These are phyloP conservation scores for Aspergillus ochraceus DNA, from an alignment of 2,329 filamentous ascomycete genomes.

Conservation along the genomic window DNA sequence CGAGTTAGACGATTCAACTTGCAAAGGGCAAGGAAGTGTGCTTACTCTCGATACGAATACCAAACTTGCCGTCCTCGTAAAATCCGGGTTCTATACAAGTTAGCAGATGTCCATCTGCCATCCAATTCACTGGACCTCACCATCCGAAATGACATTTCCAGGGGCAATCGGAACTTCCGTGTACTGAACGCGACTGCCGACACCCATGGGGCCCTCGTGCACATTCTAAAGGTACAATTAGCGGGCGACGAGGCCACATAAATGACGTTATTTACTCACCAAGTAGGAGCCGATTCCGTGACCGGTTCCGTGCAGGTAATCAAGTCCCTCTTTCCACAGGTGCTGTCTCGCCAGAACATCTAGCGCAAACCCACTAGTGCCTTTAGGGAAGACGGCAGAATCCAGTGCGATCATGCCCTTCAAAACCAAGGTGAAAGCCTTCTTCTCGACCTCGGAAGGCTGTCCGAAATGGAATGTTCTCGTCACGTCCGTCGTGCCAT, in stretches of 20 bases:
- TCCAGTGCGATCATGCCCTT: constrained; percentile 93
- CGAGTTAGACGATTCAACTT: constrained; percentile 2
- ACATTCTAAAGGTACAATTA: constrained; percentile 62
- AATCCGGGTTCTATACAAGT: constrained; percentile 73
- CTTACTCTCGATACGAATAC: constrained; percentile 86
- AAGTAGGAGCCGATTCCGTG: constrained; percentile 94
- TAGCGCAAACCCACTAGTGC: constrained; percentile 88
- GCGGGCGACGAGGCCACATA: not conserved
- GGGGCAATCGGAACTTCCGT: constrained; percentile 83
- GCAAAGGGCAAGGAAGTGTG: not conserved
- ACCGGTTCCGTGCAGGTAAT: constrained; percentile 94
- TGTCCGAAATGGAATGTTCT: constrained; percentile 88
- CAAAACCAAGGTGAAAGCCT: constrained; percentile 88
- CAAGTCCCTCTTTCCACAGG: constrained; percentile 88
- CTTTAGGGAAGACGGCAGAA: constrained; percentile 85
- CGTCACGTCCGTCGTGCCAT: constrained; percentile 95
- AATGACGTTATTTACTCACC: constrained; percentile 26
- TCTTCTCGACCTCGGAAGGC: constrained; percentile 78
- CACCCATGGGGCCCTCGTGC: constrained; percentile 94
- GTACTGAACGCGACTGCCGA: constrained; percentile 88
- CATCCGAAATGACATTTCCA: constrained; percentile 93
- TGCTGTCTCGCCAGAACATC: constrained; percentile 87
- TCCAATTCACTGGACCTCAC: constrained; percentile 25
- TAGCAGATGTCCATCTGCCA: constrained; percentile 9
- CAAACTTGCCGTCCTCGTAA: constrained; percentile 93